Evolutionary conservation across 139 green algal genomes (phyloP), one percentile per base, ranked within the genome.

Genomic region (Micractinium conductrix): DNA sequence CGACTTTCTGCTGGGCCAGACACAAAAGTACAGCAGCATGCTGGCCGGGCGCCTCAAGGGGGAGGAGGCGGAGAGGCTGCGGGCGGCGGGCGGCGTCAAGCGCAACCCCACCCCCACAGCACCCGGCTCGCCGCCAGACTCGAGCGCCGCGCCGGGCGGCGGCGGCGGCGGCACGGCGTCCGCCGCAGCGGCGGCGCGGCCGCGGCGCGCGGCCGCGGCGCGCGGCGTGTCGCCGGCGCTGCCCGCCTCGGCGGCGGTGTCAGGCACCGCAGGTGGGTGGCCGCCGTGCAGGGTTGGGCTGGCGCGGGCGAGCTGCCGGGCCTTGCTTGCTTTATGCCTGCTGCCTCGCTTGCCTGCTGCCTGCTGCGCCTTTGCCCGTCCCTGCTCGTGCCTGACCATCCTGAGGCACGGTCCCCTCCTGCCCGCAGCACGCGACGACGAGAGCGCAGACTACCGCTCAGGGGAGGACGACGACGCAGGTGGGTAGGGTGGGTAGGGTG

Each of bases 1-100:
- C 26, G 93, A 98, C 87, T 95, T 97, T 53, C 92, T 99, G 63
- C 86, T 99, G 45, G 95, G 93, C 2, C 96, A 99, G 91, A 99
- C 97, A 1, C 96, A 99, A 86, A 93, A 93, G 55, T 99, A 97
- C 89, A 95, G 90, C 37, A 93, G 91, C 74, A 91, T 97, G 90
- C 89, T 98, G 44, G 95, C 95, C 16, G 79, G 92, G 78, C 93
- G 95, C 58, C 83, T 98, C n/a, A 68, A 69, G 28, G 87, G 60
- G 70, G 88, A 79, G 68, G 45, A 75, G 3, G 63, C 24, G n/a
- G n/a, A n/a, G n/a, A n/a, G n/a, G n/a, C n/a, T n/a, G n/a, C n/a
- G n/a, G n/a, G 71, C 72, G 16, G n/a, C 50, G 16, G 43, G 22
- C 2, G 21, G 8, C 0, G 68, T 28, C 37, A 74, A 43, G 35